Base-by-base conservation (phyloP, 768 basidiomycete genomes). In the Pisolithus tinctorius region DNA sequence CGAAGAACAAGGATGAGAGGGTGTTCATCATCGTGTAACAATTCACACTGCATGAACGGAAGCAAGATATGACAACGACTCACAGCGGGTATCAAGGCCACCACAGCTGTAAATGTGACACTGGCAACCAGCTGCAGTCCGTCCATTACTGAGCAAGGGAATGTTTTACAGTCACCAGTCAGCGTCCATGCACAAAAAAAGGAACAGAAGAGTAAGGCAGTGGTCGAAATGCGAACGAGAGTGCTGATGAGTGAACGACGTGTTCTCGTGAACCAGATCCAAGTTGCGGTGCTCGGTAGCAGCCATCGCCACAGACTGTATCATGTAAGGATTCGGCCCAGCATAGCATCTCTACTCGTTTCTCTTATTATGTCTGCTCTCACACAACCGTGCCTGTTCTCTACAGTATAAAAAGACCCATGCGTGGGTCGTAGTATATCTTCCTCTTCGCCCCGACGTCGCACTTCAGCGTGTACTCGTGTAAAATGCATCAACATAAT, bases 1-100 rank as follows among this genome's bases (percentile, higher is more conserved):
- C 88, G 74, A 86, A 90, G 88, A 90, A 91, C 88, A 91, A 91
- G 88, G 88, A 91, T 91, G 88, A 88, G 79, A 67, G 71, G 74
- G 72, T 68, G 58, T 71, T 80, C 84, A 87, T 88, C 87, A 55
- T 34, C 34, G 13, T 63, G 51, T 41, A 42, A 51, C n/a, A 44
- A 6, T 23, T 27, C 29, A 1, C 37, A 27, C 31, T 10, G 29
- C 5, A 25, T 13, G 14, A 11, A 14, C 20, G 42, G 4, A n/a
- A 45, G 20, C 51, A 27, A 41, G 31, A n/a, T 45, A 10, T 23
- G 49, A 34, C 20, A 29, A 11, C 27, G 20, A 69, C 66, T 68
- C 57, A 69, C 66, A 10, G 58, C 53, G 27, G 66, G 60, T 52
- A 66, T 45, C 7, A 57, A 47, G 43, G 63, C 13, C 49, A 59